These are phyloP conservation scores for Nidularia pulvinata DNA, from an alignment of 768 basidiomycete species.

Conservation along the genomic window DNA sequence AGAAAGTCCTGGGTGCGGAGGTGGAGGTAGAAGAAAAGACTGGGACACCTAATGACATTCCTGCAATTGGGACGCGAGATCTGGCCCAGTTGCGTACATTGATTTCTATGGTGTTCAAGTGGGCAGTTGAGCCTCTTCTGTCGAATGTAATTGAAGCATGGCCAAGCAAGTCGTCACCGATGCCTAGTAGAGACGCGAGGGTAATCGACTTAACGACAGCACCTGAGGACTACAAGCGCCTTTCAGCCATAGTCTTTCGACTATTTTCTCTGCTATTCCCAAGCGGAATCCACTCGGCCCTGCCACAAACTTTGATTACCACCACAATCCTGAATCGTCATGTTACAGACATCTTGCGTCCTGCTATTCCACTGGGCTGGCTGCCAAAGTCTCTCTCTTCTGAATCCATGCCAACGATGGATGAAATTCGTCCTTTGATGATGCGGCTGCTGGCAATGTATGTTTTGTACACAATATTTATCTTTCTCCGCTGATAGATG, in stretches of 20 bases:
- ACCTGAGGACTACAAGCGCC: constrained; percentile 36
- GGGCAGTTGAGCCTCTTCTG: constrained; percentile 63
- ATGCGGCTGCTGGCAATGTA: constrained; percentile 66
- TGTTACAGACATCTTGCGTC: constrained; percentile 54
- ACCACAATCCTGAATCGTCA: constrained; percentile 56
- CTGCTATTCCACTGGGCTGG: constrained; percentile 73
- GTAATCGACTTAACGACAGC: constrained; percentile 44
- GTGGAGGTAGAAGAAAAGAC: constrained; percentile 6
- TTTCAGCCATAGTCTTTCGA: constrained; percentile 40
- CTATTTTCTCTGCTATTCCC: constrained; percentile 56
- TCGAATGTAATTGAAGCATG: constrained; percentile 35
- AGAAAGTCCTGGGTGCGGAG: constrained; percentile 20
- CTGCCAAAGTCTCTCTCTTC: constrained; percentile 51
- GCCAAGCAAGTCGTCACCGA: constrained; percentile 23
- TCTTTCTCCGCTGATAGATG: constrained; percentile 7
- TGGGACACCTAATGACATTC: constrained; percentile 10
- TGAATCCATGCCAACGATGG: constrained; percentile 33
- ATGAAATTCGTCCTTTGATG: constrained; percentile 47
- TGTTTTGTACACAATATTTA: constrained; percentile 22
- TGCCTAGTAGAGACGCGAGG: constrained; percentile 16
- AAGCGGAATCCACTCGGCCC: constrained; percentile 38
- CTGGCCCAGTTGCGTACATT: constrained; percentile 61
- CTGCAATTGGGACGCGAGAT: constrained; percentile 67
- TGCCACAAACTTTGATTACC: constrained; percentile 62
- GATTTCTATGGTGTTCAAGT: constrained; percentile 68